phyloP scores from a whole-genome alignment of 192 early-diverging fungal genomes.

The Coemansia sp. region DNA sequence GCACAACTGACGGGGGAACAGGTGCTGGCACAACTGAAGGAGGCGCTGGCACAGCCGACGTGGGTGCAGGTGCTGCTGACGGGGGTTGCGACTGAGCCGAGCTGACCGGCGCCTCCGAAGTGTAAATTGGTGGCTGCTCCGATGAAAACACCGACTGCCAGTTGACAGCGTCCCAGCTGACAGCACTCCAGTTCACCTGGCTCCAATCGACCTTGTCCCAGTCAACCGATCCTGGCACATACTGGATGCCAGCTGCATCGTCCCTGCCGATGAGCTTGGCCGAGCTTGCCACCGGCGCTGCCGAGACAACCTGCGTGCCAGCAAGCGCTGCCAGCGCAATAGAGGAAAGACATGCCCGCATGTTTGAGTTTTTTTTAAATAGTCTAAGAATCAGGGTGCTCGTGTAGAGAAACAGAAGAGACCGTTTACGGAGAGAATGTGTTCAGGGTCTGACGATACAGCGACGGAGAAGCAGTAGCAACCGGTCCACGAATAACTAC shows the following conservation, averaged over 20 bases:
- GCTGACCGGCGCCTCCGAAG: neutral
- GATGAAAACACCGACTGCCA: constrained; percentile 28
- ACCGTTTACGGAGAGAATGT: no score
- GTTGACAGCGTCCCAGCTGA: constrained; percentile 30
- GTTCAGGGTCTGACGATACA: no score
- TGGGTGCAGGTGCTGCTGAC: neutral
- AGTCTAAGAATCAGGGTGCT: no score
- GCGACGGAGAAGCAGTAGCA: no score
- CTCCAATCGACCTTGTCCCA: constrained; percentile 33
- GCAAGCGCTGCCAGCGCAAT: constrained; percentile 10
- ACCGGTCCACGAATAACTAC: no score
- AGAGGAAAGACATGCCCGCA: constrained; percentile 10
- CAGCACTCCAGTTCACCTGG: constrained; percentile 19
- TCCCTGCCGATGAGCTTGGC: neutral
- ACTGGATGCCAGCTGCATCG: constrained; percentile 19
- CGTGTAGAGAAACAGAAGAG: no score
- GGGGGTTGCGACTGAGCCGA: neutral
- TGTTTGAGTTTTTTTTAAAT: neutral
- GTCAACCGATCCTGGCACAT: constrained; percentile 24
- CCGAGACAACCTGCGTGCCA: constrained; percentile 7
- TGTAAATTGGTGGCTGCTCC: neutral
- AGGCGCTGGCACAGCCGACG: neutral
- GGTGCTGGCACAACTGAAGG: neutral
- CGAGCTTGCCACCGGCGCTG: constrained; percentile 5
- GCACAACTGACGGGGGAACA: neutral